Conservation (phyloP, 495 filamentous ascomycete species). For the Penicillium goetzii region DNA sequence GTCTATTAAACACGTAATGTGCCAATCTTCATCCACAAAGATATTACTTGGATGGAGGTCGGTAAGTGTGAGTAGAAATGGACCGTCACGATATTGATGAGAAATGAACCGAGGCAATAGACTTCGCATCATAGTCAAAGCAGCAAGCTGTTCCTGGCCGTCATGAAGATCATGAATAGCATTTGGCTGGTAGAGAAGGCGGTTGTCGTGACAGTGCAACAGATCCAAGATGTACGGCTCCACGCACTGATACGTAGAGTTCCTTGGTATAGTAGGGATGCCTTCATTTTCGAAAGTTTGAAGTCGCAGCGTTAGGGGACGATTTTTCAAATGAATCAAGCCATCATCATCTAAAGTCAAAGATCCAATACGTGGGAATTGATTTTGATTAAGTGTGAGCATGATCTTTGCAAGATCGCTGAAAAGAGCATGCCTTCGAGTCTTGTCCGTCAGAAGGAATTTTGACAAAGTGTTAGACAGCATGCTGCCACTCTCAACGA, state of each 20-base stretch:
- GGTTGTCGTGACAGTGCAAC: constrained; percentile 34
- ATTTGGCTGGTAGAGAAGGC: constrained; percentile 36
- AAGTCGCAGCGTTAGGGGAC: neutral
- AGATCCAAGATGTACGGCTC: constrained; percentile 36
- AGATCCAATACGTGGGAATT: neutral
- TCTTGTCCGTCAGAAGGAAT: constrained; percentile 22
- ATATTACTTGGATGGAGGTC: no score
- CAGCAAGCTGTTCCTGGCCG: constrained; percentile 33
- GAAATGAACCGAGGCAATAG: constrained; percentile 30
- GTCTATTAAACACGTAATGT: no score
- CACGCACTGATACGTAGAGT: constrained; percentile 29
- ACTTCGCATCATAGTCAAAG: constrained; percentile 30
- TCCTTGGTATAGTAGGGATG: constrained; percentile 32
- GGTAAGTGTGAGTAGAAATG: constrained; percentile 13
- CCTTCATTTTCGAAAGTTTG: constrained; percentile 36
- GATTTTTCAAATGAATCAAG: no score
- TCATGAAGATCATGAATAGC: constrained; percentile 27
- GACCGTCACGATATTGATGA: constrained; percentile 26
- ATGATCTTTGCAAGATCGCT: no score
- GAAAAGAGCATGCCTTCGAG: constrained; percentile 13
- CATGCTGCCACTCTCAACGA: constrained; percentile 33
- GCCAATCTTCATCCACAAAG: no score
- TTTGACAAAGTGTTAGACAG: constrained; percentile 37
- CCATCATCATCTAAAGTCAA: no score
- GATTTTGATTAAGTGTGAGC: neutral